Evolutionary conservation across 805 yeast genomes (phyloP).

Genomic region (Candida sithepensis): DNA sequence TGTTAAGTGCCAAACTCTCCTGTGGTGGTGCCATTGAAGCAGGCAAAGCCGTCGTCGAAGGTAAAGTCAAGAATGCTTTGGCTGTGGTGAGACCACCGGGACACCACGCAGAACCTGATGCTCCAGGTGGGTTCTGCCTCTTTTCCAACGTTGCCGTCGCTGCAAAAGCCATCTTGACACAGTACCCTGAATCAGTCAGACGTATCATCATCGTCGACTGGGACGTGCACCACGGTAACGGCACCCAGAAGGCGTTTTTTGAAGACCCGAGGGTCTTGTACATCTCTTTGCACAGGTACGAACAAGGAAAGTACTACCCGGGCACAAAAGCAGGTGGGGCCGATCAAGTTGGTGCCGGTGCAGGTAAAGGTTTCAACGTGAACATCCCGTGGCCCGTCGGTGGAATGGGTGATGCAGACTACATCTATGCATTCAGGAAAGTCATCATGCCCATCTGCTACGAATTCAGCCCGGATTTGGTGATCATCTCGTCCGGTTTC

Average conservation of each 20-base stretch:
- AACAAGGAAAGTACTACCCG: constrained; percentile 89
- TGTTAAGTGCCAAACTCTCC: constrained; percentile 79
- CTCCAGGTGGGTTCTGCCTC: constrained; percentile 95
- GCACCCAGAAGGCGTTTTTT: constrained; percentile 90
- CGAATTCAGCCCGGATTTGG: constrained; percentile 90
- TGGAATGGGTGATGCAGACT: constrained; percentile 95
- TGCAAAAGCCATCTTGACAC: constrained; percentile 74
- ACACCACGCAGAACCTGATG: constrained; percentile 97
- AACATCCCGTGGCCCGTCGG: constrained; percentile 92
- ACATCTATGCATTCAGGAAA: constrained; percentile 82
- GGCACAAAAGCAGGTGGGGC: constrained; percentile 85
- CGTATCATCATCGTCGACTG: constrained; percentile 85
- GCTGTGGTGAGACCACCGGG: constrained; percentile 99
- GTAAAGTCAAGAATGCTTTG: constrained; percentile 82
- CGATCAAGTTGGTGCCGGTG: constrained; percentile 78
- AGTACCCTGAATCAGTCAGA: constrained; percentile 85
- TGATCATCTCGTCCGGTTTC: constrained; percentile 90
- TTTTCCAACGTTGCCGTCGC: constrained; percentile 98
- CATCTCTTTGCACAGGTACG: constrained; percentile 89
- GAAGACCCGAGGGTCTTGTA: constrained; percentile 89
- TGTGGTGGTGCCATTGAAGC: constrained; percentile 98
- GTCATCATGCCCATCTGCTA: constrained; percentile 83
- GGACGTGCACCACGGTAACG: constrained; percentile 99
- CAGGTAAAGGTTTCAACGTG: constrained; percentile 82
- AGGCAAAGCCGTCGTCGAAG: constrained; percentile 91